Evolutionary conservation across 2,329 filamentous ascomycete species (phyloP), one percentile per base, ranked within the genome.

Genomic region (Phialophora tarda): DNA sequence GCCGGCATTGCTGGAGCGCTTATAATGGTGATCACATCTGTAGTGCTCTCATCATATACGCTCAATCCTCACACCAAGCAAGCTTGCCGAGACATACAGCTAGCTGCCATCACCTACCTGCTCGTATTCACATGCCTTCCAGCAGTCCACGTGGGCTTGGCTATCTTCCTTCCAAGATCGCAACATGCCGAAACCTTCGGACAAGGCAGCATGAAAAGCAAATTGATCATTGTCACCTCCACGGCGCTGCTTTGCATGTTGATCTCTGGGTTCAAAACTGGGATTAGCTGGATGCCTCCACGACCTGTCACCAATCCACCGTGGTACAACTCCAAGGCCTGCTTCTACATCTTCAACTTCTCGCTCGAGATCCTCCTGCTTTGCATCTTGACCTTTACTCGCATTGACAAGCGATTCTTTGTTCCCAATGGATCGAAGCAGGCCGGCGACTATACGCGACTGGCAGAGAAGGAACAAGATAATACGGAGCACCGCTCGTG

Each of bases 311-410:
- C 50, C 10, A 48, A 86, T 63, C 87, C 90, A 1, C 88, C 88
- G 4, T 90, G 88, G 84, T 94, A 88, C 75, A 85, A 92, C 73
- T 81, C 81, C 74, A 90, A 89, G 75, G 85, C 88, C 0, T 86
- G 85, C 72, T 96, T 92, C 80, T 96, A 94, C 79, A 78, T 87
- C 74, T 91, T 95, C 81, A 90, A 91, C 79, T 95, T 91, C 74
- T 81, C 80, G 17, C 82, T 93, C 38, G 93, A 96, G 78, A 80
- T 93, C 48, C 74, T 89, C 26, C 86, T 92, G 28, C 83, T 94
- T 2, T 84, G 82, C 61, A 78, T 88, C 6, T 93, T 91, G 78
- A 84, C 88, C 0, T 74, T 90, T 17, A 78, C 83, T 21, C 84
- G 92, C 34, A 87, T 95, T 67, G 92, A 96, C 76, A 83, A 84